A percentile compares a stretch with the other conserved stretches of the same genome.
Conservation (phyloP, 202 grass and related monocot genomes). For the Panicum hallii region DNA sequence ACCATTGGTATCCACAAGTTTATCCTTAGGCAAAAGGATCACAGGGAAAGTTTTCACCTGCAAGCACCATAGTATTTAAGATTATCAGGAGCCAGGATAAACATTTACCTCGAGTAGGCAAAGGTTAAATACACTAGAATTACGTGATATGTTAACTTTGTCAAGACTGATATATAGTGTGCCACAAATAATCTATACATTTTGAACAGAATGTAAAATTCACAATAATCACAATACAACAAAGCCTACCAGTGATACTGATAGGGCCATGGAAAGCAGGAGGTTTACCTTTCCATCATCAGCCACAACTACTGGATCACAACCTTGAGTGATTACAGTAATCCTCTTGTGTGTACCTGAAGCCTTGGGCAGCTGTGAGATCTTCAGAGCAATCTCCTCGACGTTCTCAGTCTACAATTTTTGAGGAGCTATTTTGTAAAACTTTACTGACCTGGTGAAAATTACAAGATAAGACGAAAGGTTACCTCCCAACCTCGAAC, state of each 20-base stretch:
- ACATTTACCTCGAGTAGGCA: background rate
- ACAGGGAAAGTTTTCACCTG: conserved; percentile 76
- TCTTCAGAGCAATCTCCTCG: conserved; percentile 78
- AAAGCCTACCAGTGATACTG: conserved; percentile 1
- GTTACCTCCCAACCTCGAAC: conserved; percentile 41
- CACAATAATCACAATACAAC: background rate
- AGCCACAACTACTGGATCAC: conserved; percentile 77
- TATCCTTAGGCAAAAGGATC: conserved; percentile 78
- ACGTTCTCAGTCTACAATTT: conserved; percentile 66
- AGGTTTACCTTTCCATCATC: conserved; percentile 70
- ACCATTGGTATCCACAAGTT: conserved; percentile 85
- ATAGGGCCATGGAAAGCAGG: background rate
- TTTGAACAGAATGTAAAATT: background rate
- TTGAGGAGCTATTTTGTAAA: background rate
- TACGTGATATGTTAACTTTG: background rate
- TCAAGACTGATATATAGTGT: background rate
- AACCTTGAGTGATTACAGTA: conserved; percentile 81
- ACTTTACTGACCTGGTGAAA: background rate
- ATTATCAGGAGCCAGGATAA: background rate
- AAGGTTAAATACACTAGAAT: background rate
- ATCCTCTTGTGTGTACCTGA: conserved; percentile 63
- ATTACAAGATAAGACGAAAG: background rate
- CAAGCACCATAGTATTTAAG: conserved; percentile 6
- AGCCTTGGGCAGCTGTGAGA: conserved; percentile 67
- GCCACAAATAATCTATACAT: background rate